Evolutionary conservation across 441 rosid genomes (phyloP).

Genomic region (Croton setiger): DNA sequence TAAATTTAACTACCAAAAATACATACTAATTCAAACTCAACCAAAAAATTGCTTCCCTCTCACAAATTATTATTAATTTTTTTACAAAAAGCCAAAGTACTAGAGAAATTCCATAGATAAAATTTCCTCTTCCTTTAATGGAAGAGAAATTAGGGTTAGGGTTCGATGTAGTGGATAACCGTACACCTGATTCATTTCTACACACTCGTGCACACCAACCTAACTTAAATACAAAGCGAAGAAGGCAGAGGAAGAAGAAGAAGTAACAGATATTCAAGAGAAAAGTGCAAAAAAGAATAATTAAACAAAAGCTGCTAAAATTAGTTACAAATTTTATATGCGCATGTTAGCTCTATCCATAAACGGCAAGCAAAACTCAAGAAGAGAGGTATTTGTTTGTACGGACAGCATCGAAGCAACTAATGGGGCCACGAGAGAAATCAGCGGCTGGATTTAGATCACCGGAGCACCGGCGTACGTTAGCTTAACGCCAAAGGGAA

Average conservation of each 20-base stretch:
- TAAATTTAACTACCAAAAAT: slow-evolving; percentile 14
- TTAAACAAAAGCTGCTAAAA: slow-evolving; percentile 12
- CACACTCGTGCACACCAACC: not conserved
- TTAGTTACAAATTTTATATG: not conserved
- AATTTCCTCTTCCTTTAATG: slow-evolving; percentile 19
- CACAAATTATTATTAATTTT: too few relatives aligned
- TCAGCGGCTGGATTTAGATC: slow-evolving; percentile 16
- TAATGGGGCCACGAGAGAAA: not conserved
- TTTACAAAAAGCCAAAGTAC: slow-evolving; percentile 17
- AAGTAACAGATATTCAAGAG: too few relatives aligned
- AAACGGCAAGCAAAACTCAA: not conserved
- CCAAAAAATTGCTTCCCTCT: not conserved
- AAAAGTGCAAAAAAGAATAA: not conserved
- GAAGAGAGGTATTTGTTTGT: too few relatives aligned
- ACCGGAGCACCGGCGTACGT: slow-evolving; percentile 12
- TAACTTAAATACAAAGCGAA: slow-evolving; percentile 10
- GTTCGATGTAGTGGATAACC: slow-evolving; percentile 5
- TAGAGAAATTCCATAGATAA: slow-evolving; percentile 37
- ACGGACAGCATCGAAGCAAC: slow-evolving; percentile 8
- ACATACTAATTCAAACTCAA: not conserved
- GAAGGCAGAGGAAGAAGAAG: not conserved
- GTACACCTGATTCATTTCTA: not conserved
- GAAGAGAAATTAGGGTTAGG: slow-evolving; percentile 21
- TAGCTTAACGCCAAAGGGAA: slow-evolving; percentile 7
- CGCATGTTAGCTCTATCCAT: slow-evolving; percentile 4